Percentiles rank a stretch among this genome's conserved stretches.
Evolutionary conservation across 805 yeast species (phyloP).

Genomic region (Wilhelminamyces savonicus): DNA sequence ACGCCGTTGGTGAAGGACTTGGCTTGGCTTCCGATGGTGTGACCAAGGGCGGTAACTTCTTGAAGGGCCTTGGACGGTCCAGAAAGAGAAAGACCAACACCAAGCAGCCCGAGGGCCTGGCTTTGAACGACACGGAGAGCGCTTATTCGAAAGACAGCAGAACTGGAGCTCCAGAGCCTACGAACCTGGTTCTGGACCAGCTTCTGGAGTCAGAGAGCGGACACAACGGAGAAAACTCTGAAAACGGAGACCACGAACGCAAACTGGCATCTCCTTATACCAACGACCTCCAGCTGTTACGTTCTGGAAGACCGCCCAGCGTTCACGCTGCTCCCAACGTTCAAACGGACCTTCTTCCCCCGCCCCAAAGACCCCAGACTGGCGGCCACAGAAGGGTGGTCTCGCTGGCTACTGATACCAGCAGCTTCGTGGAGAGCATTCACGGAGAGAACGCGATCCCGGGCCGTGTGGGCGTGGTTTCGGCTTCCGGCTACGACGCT

Average conservation of each 20-base stretch:
- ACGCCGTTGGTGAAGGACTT: conserved; percentile 39
- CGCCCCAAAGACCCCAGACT: conserved; percentile 31
- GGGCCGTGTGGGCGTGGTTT: conserved; percentile 49
- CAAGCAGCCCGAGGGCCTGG: too few species aligned
- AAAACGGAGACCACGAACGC: too few species aligned
- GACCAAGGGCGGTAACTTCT: conserved; percentile 39
- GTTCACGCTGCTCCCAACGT: conserved; percentile 27
- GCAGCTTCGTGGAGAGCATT: conserved; percentile 30
- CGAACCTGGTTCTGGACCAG: too few species aligned
- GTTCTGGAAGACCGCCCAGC: conserved; percentile 1
- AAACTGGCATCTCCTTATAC: too few species aligned
- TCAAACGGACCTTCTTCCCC: conserved; percentile 25
- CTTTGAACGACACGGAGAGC: too few species aligned
- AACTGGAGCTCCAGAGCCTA: too few species aligned
- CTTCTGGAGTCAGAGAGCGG: too few species aligned
- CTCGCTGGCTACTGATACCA: conserved; percentile 24
- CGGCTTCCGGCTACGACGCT: conserved; percentile 38
- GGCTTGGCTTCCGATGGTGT: conserved; percentile 43
- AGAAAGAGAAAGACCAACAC: conserved; percentile 13
- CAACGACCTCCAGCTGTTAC: too few species aligned
- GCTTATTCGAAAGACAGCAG: too few species aligned
- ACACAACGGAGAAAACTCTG: too few species aligned
- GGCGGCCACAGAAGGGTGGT: conserved; percentile 11
- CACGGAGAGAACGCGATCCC: conserved; percentile 34
- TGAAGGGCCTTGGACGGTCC: conserved; percentile 23